Percentiles rank a stretch among this genome's conserved stretches.
phyloP scores from a whole-genome alignment of 176 grass and related monocot genomes.

The Carex scoparia region DNA sequence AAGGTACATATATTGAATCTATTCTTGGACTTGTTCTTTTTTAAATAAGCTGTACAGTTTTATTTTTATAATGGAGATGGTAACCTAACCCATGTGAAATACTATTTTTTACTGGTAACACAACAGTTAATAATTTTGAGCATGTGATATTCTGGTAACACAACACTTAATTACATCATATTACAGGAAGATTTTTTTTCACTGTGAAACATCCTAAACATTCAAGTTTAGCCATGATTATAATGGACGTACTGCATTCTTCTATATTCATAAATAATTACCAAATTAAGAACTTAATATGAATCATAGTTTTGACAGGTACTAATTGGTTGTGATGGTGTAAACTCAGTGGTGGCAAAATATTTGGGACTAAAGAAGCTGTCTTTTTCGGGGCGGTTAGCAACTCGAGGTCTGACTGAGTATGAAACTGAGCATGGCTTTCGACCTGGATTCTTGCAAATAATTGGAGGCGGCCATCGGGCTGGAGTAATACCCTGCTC shows the following conservation, averaged over 20 bases:
- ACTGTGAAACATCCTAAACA: not conserved
- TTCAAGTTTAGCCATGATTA: not conserved
- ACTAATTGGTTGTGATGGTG: slow-evolving; percentile 55
- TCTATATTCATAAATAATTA: not conserved
- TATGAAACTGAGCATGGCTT: slow-evolving; percentile 46
- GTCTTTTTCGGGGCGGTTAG: slow-evolving; percentile 32
- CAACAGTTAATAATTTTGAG: too few species aligned
- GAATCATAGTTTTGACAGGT: slow-evolving; percentile 25
- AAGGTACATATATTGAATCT: slow-evolving; percentile 38
- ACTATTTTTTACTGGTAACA: too few species aligned
- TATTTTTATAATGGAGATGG: not conserved
- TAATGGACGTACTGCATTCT: not conserved
- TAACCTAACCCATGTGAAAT: not conserved
- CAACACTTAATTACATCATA: not conserved
- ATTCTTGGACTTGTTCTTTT: not conserved
- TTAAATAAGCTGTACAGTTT: not conserved
- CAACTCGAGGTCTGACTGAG: slow-evolving; percentile 43
- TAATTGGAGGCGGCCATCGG: slow-evolving; percentile 39
- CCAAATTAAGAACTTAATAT: not conserved
- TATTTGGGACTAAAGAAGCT: slow-evolving; percentile 46
- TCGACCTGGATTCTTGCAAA: slow-evolving; percentile 36
- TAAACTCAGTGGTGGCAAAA: slow-evolving; percentile 70
- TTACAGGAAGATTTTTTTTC: not conserved
- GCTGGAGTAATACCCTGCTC: slow-evolving; percentile 42
- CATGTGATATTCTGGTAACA: not conserved